Conservation (phyloP, 495 filamentous ascomycete genomes). For the Daldinia caldariorum region DNA sequence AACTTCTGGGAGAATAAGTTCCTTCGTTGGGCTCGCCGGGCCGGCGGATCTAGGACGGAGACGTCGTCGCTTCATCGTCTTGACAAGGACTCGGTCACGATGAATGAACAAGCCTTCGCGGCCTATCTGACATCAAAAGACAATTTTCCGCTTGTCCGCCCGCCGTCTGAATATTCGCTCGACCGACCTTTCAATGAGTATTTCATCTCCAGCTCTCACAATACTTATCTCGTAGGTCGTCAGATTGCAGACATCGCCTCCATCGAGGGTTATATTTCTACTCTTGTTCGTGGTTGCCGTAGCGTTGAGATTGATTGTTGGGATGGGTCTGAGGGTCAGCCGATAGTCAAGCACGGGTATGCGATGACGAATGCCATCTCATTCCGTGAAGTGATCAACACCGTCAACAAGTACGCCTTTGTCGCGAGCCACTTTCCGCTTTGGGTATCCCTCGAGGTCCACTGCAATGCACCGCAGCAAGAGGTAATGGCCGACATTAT, state of each 20-base stretch:
- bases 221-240: slow-evolving; percentile 92
- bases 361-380: slow-evolving; percentile 86
- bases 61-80: slow-evolving; percentile 54
- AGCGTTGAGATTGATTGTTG: slow-evolving; percentile 98
- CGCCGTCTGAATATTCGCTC: slow-evolving; percentile 66
- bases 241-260: slow-evolving; percentile 91
- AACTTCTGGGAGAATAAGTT: slow-evolving; percentile 75
- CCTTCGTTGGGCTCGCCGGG: slow-evolving; percentile 58
- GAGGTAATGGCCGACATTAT: slow-evolving; percentile 90
- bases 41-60: slow-evolving; percentile 62
- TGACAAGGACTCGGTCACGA: slow-evolving; percentile 61
- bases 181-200: slow-evolving; percentile 94
- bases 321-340: slow-evolving; percentile 88
- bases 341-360: slow-evolving; percentile 88
- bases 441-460: slow-evolving; percentile 94
- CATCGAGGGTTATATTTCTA: slow-evolving; percentile 91
- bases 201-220: slow-evolving; percentile 98
- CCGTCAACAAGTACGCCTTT: slow-evolving; percentile 94
- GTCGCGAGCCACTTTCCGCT: slow-evolving; percentile 81
- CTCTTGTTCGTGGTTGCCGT: slow-evolving; percentile 87
- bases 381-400: slow-evolving; percentile 88
- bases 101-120: slow-evolving; percentile 79
- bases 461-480: slow-evolving; percentile 86
- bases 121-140: slow-evolving; percentile 78
- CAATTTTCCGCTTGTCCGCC: slow-evolving; percentile 69